Evolutionary conservation across 2,329 filamentous ascomycete species (phyloP).

Genomic region (Monosporascus sp.): DNA sequence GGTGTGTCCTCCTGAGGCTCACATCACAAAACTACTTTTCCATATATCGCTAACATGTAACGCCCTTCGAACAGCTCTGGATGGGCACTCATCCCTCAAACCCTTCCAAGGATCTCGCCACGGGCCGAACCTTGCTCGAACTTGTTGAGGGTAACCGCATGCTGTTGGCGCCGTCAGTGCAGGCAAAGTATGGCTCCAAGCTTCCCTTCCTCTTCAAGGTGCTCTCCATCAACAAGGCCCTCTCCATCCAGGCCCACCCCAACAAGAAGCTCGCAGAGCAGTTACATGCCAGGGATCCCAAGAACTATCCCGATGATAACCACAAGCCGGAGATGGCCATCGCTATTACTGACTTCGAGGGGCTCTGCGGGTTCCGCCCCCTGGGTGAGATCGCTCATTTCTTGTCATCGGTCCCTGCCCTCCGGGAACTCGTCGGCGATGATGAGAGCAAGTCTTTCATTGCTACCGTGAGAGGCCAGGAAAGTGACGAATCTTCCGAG

Average conservation of each 20-base stretch:
- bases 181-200: conserved; percentile 70
- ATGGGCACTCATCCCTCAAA: conserved; percentile 98
- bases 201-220: conserved; percentile 98
- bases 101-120: conserved; percentile 82
- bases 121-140: conserved; percentile 80
- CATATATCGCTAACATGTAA: conserved; percentile 7
- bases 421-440: conserved; percentile 63
- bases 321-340: conserved; percentile 99
- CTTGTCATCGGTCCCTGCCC: conserved; percentile 49
- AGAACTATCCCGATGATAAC: conserved; percentile 98
- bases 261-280: conserved; percentile 92
- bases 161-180: conserved; percentile 69
- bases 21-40: background rate
- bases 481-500: conserved; percentile 31
- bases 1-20: conserved; percentile 41
- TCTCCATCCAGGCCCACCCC: conserved; percentile 95
- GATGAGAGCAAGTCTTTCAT: conserved; percentile 53
- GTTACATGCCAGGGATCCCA: conserved; percentile 77
- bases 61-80: conserved; percentile 65
- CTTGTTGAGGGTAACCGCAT: conserved; percentile 81
- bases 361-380: conserved; percentile 90
- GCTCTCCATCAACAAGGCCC: conserved; percentile 87
- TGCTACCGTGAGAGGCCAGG: conserved; percentile 47
- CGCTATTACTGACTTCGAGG: conserved; percentile 92
- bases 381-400: conserved; percentile 84